Evolutionary conservation across 2,329 filamentous ascomycete species (phyloP).

Genomic region (Rachicladosporium sp.): DNA sequence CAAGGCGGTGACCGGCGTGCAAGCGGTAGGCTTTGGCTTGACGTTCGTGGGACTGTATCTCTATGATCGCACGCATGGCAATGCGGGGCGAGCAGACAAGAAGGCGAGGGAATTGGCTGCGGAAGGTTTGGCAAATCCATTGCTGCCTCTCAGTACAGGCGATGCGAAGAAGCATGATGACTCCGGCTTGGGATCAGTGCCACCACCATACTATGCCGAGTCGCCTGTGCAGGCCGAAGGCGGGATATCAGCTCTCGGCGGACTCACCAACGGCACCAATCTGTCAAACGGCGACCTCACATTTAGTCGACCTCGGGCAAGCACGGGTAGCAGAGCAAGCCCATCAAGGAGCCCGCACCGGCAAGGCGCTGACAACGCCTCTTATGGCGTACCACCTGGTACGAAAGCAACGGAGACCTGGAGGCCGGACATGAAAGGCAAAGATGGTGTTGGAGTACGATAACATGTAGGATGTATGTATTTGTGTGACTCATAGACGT

Average conservation of each 20-base stretch:
- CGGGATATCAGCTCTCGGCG: constrained; percentile 9
- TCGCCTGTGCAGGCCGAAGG: constrained; percentile 11
- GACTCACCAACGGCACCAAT: constrained; percentile 19
- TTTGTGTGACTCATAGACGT: neutral
- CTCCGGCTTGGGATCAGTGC: neutral
- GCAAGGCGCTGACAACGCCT: neutral
- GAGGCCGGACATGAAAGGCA: constrained; percentile 36
- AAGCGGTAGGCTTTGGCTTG: constrained; percentile 75
- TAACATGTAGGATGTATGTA: constrained; percentile 3
- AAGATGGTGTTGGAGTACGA: constrained; percentile 6
- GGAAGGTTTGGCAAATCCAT: constrained; percentile 43
- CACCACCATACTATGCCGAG: constrained; percentile 8
- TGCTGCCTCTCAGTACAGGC: constrained; percentile 51
- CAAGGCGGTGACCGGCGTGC: constrained; percentile 72
- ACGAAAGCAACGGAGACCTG: constrained; percentile 82
- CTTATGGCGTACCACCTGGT: constrained; percentile 50
- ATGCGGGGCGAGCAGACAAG: constrained; percentile 77
- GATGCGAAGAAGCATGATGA: constrained; percentile 20
- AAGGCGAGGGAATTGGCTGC: constrained; percentile 42
- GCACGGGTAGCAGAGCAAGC: constrained; percentile 3
- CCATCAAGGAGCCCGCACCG: neutral
- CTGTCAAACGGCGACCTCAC: constrained; percentile 9
- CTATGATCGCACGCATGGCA: constrained; percentile 74
- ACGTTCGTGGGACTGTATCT: constrained; percentile 90
- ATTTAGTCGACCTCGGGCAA: constrained; percentile 9